Evolutionary conservation across 139 green algal species (phyloP), one percentile per base, ranked within the genome.

Genomic region (Tetradesmus lagerheimii): DNA sequence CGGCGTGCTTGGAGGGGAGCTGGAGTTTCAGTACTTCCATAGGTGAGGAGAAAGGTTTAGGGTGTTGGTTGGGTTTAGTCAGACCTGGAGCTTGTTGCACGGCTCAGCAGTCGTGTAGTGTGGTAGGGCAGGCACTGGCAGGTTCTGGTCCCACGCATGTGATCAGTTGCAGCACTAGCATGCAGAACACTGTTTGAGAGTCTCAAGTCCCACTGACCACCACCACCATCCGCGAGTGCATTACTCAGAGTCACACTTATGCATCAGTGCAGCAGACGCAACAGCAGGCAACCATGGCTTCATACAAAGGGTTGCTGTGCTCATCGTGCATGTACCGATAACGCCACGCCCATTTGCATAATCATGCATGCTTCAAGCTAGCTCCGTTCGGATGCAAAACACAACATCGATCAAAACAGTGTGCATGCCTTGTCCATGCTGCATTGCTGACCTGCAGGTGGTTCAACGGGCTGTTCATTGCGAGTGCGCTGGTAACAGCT

Each of bases 11-110:
- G 96, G 96, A 11, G 95, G 94, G 1, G 93, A 97, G 81, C 91
- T 98, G 86, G 94, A 98, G 84, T 98, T 98, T 81, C 94, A 98
- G 83, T 96, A 95, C 85, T 97, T 98, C 89, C 96, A 98, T 83
- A 88, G 92, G 84, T 93, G 76, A 83, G 83, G 9, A 20, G 1
- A 27, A 78, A 34, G 14, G n/a, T 5, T 29, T 62, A 4, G 45
- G 12, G 20, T 25, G 4, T 16, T 12, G 11, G 29, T 3, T 66
- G 18, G 27, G 45, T 57, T 50, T 43, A 11, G 25, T n/a, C 31
- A 18, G 25, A n/a, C n/a, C 57, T 15, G 20, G 23, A n/a, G 4
- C 11, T 71, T 71, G 8, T 11, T 31, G 57, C 57, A 71, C 20
- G 3, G 57, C 31, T 16, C 23, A 6, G 57, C 57, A 71, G 50